A percentile compares a stretch with the other conserved stretches of the same genome.
Evolutionary conservation across 1,284 basidiomycete genomes (phyloP).

Genomic region (Cutaneotrichosporon cyanovorans): DNA sequence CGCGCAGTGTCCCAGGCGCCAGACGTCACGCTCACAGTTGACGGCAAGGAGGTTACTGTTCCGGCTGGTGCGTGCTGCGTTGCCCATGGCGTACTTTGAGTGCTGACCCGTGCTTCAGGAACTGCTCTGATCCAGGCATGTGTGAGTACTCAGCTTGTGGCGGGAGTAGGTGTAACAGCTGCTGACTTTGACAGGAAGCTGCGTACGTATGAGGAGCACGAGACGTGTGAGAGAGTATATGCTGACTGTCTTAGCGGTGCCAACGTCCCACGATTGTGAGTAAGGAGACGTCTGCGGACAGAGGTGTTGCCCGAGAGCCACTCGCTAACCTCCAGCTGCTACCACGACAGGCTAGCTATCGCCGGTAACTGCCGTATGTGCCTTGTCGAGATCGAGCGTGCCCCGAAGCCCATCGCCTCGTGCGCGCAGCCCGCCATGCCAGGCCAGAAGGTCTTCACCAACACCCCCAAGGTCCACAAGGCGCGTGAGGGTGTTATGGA

Average conservation of each 20-base stretch:
- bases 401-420: slow-evolving; percentile 74
- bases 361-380: slow-evolving; percentile 98
- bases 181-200: slow-evolving; percentile 17
- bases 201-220: slow-evolving; percentile 20
- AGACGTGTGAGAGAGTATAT: background rate
- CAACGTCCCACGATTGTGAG: slow-evolving; percentile 38
- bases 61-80: slow-evolving; percentile 62
- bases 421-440: slow-evolving; percentile 98
- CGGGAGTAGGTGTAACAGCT: background rate
- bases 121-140: slow-evolving; percentile 95
- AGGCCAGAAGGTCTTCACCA: slow-evolving; percentile 91
- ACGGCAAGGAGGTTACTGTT: slow-evolving; percentile 89
- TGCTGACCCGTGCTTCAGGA: slow-evolving; percentile 49
- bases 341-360: slow-evolving; percentile 61
- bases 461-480: slow-evolving; percentile 90
- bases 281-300: background rate
- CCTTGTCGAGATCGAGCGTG: slow-evolving; percentile 82
- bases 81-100: slow-evolving; percentile 10
- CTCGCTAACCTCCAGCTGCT: slow-evolving; percentile 46
- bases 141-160: slow-evolving; percentile 31
- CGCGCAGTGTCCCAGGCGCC: slow-evolving; percentile 50
- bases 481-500: slow-evolving; percentile 95
- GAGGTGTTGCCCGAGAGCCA: background rate
- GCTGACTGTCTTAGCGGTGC: slow-evolving; percentile 18
- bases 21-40: slow-evolving; percentile 81